phyloP scores from a whole-genome alignment of 306 rosid species.

The Chamaecrista fasciculata region DNA sequence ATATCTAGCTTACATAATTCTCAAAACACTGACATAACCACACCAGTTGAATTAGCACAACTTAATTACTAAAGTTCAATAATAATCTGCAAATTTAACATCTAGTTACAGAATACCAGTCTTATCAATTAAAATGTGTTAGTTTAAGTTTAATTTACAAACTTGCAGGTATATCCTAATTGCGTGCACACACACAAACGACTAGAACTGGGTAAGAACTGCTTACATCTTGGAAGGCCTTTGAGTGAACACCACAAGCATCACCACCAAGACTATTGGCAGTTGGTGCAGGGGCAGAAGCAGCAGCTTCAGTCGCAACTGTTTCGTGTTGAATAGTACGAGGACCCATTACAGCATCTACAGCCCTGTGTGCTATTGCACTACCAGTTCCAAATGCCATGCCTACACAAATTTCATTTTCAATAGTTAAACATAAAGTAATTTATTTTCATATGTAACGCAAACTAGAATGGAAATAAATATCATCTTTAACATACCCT shows the following conservation, averaged over 20 bases:
- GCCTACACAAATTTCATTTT: slow-evolving; percentile 38
- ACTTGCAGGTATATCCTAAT: not conserved
- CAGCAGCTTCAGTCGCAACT: slow-evolving; percentile 53
- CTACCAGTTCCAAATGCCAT: slow-evolving; percentile 91
- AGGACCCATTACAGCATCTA: slow-evolving; percentile 83
- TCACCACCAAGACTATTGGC: slow-evolving; percentile 51
- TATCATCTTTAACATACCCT: slow-evolving; percentile 49
- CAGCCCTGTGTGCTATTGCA: slow-evolving; percentile 90
- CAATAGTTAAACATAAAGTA: not conserved
- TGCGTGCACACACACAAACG: not conserved
- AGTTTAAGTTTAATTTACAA: not conserved
- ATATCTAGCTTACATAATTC: not conserved
- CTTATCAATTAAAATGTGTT: not conserved
- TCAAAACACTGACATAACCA: not conserved
- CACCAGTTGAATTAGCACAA: not conserved
- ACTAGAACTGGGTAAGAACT: not conserved
- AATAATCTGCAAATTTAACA: not conserved
- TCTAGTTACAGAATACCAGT: not conserved
- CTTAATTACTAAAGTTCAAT: not conserved
- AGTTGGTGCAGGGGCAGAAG: slow-evolving; percentile 56
- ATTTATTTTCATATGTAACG: not conserved
- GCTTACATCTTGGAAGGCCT: slow-evolving; percentile 88
- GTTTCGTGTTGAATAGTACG: slow-evolving; percentile 74
- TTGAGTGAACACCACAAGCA: slow-evolving; percentile 59
- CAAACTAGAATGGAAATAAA: not conserved